Percentiles rank a stretch among this genome's conserved stretches.
Evolutionary conservation across 768 basidiomycete genomes (phyloP).

Genomic region (Termitomyces sp.): DNA sequence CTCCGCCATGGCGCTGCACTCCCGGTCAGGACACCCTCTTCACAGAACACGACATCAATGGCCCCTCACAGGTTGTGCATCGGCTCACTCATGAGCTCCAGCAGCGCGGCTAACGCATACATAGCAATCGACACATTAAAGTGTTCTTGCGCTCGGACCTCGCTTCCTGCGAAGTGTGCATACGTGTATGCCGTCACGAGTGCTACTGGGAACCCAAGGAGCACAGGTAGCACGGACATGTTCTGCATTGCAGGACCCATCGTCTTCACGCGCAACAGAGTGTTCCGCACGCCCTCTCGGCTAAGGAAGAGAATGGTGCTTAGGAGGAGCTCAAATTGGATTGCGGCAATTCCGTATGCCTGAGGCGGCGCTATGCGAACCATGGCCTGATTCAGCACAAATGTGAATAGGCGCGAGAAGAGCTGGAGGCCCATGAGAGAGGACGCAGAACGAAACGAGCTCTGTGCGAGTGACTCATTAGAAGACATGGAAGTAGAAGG

Average conservation of each 20-base stretch:
- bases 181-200: conserved; percentile 49
- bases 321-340: conserved; percentile 90
- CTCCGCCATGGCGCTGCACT: conserved; percentile 55
- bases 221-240: conserved; percentile 61
- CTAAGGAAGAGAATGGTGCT: conserved; percentile 89
- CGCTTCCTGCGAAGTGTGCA: conserved; percentile 39
- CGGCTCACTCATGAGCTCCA: conserved; percentile 82
- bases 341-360: conserved; percentile 84
- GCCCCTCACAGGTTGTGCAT: conserved; percentile 60
- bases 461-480: conserved; percentile 20
- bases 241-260: conserved; percentile 24
- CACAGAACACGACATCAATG: conserved; percentile 1
- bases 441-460: conserved; percentile 37
- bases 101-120: conserved; percentile 69
- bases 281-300: conserved; percentile 88
- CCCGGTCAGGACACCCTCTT: conserved; percentile 2
- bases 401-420: conserved; percentile 79
- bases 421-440: conserved; percentile 86
- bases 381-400: conserved; percentile 82
- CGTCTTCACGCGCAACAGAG: conserved; percentile 57
- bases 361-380: conserved; percentile 79
- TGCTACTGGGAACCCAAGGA: conserved; percentile 65
- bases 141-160: conserved; percentile 54
- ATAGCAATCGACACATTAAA: conserved; percentile 58
- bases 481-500: conserved; percentile 5